Evolutionary conservation across 495 filamentous ascomycete genomes (phyloP), one percentile per base, ranked within the genome.

Genomic region (Podospora pseudocomata): DNA sequence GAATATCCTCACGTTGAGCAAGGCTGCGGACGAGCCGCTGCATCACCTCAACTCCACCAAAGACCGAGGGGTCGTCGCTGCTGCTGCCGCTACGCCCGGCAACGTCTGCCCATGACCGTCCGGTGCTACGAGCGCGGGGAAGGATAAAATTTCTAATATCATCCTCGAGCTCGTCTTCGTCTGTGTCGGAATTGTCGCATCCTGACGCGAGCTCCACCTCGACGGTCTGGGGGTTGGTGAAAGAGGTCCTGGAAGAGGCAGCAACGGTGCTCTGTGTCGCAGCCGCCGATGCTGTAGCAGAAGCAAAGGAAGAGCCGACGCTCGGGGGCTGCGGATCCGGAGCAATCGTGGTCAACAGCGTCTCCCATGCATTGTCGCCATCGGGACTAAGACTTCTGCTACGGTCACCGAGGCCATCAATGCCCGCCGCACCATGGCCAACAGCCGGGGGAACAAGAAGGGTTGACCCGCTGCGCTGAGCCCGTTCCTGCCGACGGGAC

Each of bases 341-440:
- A 0, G 90, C 87, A 60, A 97, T 86, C 2, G 92, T 95, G 9
- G 85, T 89, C 65, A 92, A 83, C 68, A 96, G 84, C 11, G 88
- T 92, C 60, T 94, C 89, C 93, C 93, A 97, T 19, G 84, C 82
- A 63, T 85, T 83, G 63, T 87, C 88, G 44, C 79, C 86, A 60
- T 91, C 90, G 2, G 92, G 91, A 75, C 91, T 94, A 63, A 91
- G 80, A 73, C 92, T 96, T 56, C 92, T 86, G 65, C 92, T 87
- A 54, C 92, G 89, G 76, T 96, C 92, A 18, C 92, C 93, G 32
- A 96, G 83, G 16, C 93, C 93, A 80, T 94, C 90, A 5, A 89
- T 11, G 27, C 60, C 9, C 39, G 34, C 5, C 23, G 30, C 7
- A 32, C 30, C 30, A 32, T 5, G 30, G 30, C 30, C 30, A 32